Conservation (phyloP, 2,329 filamentous ascomycete species). For the Hypoxylon sp. region DNA sequence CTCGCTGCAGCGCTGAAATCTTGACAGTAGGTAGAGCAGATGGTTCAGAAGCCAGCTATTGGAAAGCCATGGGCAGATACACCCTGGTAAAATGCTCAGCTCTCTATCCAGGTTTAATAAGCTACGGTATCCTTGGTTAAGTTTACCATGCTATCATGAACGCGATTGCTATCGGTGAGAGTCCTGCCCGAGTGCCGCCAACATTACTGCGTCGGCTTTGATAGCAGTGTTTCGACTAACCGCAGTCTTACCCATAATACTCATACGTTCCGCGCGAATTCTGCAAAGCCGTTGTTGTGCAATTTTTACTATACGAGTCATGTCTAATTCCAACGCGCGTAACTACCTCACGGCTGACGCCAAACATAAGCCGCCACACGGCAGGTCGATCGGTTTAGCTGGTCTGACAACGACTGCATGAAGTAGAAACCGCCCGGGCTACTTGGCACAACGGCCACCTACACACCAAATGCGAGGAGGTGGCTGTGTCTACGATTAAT, state of each 20-base stretch:
- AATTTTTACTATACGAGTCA: constrained; percentile 12
- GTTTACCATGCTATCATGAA: background rate
- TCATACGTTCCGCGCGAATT: constrained; percentile 14
- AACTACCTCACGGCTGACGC: background rate
- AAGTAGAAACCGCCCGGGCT: background rate
- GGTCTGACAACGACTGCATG: constrained; percentile 16
- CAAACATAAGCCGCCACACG: constrained; percentile 12
- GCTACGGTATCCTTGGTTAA: background rate
- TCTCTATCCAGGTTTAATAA: background rate
- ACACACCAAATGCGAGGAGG: constrained; percentile 27
- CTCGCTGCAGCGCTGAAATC: constrained; percentile 13
- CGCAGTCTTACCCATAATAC: constrained; percentile 9
- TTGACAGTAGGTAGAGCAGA: background rate
- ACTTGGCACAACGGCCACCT: background rate
- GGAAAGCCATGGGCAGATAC: background rate
- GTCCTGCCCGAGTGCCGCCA: background rate
- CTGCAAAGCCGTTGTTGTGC: constrained; percentile 13
- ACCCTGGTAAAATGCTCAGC: background rate
- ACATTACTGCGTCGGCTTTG: background rate
- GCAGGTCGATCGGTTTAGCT: constrained; percentile 11
- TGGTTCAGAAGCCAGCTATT: constrained; percentile 4
- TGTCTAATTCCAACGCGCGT: constrained; percentile 1
- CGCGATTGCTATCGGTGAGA: background rate
- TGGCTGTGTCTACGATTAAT: constrained; percentile 36
- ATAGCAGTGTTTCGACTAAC: background rate